Conservation (phyloP, 768 basidiomycete genomes). For the Postia placenta region DNA sequence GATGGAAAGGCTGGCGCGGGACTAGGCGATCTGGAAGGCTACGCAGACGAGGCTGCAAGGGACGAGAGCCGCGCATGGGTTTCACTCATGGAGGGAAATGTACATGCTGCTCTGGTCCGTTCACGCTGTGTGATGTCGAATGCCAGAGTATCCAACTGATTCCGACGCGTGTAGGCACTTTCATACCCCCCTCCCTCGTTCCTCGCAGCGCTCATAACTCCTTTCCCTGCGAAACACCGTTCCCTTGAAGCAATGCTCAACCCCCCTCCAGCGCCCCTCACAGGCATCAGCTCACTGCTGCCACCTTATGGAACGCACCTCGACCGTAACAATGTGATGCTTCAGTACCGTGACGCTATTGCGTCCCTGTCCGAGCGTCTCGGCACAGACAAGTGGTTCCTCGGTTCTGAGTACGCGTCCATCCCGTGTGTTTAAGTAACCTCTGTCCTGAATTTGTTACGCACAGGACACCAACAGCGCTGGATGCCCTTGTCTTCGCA, state of each 20-base stretch:
- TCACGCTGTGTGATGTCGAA: no score
- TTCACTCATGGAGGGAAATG: slow-evolving; percentile 65
- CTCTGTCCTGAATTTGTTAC: background rate
- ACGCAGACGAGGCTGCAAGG: slow-evolving; percentile 47
- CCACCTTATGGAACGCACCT: slow-evolving; percentile 58
- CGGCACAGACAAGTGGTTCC: slow-evolving; percentile 75
- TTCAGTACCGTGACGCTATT: slow-evolving; percentile 67
- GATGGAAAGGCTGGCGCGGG: slow-evolving; percentile 40
- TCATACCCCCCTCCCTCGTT: slow-evolving; percentile 40
- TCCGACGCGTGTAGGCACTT: slow-evolving; percentile 44
- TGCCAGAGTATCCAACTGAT: no score
- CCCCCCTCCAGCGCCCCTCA: slow-evolving; percentile 65
- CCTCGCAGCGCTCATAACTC: slow-evolving; percentile 35
- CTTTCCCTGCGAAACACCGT: slow-evolving; percentile 24
- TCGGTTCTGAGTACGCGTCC: slow-evolving; percentile 56
- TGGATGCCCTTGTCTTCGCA: slow-evolving; percentile 80
- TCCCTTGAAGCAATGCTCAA: slow-evolving; percentile 44
- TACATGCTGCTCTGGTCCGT: slow-evolving; percentile 69
- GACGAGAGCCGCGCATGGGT: slow-evolving; percentile 85
- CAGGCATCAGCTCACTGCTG: slow-evolving; percentile 59
- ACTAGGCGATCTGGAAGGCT: slow-evolving; percentile 56
- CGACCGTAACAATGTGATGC: slow-evolving; percentile 41
- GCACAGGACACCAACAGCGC: slow-evolving; percentile 62
- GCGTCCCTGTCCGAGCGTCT: slow-evolving; percentile 68
- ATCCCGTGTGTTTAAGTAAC: background rate